Evolutionary conservation across 257 asterid species (phyloP), one percentile per base, ranked within the genome.

Genomic region (Solanum gracilifrons): DNA sequence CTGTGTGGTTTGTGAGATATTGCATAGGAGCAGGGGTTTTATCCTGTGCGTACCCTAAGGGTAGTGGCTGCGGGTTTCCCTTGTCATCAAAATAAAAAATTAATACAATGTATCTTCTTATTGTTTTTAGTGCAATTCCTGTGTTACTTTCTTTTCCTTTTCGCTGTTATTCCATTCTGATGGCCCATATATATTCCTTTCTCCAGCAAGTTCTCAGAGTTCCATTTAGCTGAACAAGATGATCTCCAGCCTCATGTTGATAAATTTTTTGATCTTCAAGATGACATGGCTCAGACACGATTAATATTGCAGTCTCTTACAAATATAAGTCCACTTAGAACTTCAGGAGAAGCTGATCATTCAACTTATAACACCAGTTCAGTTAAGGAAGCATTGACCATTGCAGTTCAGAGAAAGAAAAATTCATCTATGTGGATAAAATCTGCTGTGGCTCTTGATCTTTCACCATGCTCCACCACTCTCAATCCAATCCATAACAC

Each of bases 381-480:
- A n/a, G 88, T 92, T 85, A 92, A 95, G 75, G 95, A 93, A 85
- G 89, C 93, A 46, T 68, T 90, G 12, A 85, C 75, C n/a, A 48
- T 89, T 2, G 95, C 95, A 13, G 87, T 93, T 2, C 95, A 93
- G 86, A 88, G 98, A 82, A 93, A 92, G 89, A 93, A 90, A 87
- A 92, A 92, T 0, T 95, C 97, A 6, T 69, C 87, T 1, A 66
- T 91, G 33, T 94, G 98, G 98, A 88, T 95, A 62, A 94, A 90
- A 93, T 91, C 95, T n/a, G 98, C 97, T 4, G 85, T 93, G 10
- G 92, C 94, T 68, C 89, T 89, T 39, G 98, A 94, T 89, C 98
- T 95, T 84, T 90, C 97, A n/a, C 89, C 92, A 1, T 73, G 85
- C 89, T 64, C 91, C 23, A 32, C 79, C 66, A 36, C 89, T 29